A percentile compares a stretch with the other conserved stretches of the same genome.
phyloP scores from a whole-genome alignment of 2,329 filamentous ascomycete genomes.

The Zymoseptoria pseudotritici region DNA sequence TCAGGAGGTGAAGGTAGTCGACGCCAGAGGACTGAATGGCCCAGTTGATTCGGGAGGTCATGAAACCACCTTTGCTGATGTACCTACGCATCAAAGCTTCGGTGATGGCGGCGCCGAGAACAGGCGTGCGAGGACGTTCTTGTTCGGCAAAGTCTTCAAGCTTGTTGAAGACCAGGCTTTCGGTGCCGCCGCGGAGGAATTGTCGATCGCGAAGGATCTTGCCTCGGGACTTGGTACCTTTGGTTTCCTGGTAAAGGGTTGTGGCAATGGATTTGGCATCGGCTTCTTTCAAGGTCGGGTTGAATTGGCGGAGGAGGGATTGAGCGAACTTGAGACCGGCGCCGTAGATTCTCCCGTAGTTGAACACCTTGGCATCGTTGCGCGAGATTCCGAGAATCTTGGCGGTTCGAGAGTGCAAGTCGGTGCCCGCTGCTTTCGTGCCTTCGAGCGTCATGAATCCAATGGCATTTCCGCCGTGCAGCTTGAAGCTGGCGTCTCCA shows the following conservation, averaged over 20 bases:
- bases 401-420: constrained; percentile 89
- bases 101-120: constrained; percentile 89
- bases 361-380: constrained; percentile 96
- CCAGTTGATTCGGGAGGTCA: constrained; percentile 98
- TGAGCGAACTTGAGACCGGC: constrained; percentile 90
- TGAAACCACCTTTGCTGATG: constrained; percentile 81
- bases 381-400: constrained; percentile 86
- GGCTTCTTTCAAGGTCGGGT: constrained; percentile 70
- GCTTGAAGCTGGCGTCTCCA: constrained; percentile 86
- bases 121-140: constrained; percentile 80
- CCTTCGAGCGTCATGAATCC: constrained; percentile 99
- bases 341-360: constrained; percentile 98
- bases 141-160: constrained; percentile 97
- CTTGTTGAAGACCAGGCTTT: constrained; percentile 97
- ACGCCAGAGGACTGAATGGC: constrained; percentile 96
- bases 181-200: constrained; percentile 94
- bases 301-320: constrained; percentile 87
- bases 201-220: constrained; percentile 63
- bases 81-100: constrained; percentile 86
- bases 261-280: constrained; percentile 70
- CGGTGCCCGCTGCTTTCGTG: constrained; percentile 86
- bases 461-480: constrained; percentile 94
- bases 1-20: constrained; percentile 90
- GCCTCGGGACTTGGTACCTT: constrained; percentile 75
- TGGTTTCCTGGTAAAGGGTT: constrained; percentile 80